Base-by-base conservation (phyloP, 352 stramenopile species). In the Phytophthora syringae region DNA sequence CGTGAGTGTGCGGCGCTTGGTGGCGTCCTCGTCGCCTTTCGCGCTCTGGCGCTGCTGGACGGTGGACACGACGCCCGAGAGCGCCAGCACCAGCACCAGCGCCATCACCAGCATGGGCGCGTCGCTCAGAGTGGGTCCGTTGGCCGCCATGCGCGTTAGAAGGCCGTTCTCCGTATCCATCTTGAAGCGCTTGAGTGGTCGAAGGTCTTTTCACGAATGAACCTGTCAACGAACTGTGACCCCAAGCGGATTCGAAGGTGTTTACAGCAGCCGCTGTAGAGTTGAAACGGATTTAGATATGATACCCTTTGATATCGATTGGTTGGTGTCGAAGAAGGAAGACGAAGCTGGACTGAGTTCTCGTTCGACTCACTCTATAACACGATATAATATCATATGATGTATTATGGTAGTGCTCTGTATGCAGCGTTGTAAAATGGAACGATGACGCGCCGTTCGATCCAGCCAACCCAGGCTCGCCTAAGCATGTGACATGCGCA, bases 81-180 rank as follows among this genome's bases (percentile, higher is more conserved):
- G 64, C 56, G 52, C 52, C 45, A 86, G 53, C 49, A 83, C 64
- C 47, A 80, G 52, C 52, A 67, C 60, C 43, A 73, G 52, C 5
- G 71, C 72, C 56, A 75, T 61, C 40, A 77, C 22, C 36, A 77
- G 51, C 60, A 73, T 51, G 7, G 61, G 68, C 20, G 55, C 56
- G 47, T 75, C 71, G 37, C 48, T 52, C 27, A 70, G 34, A 0
- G 56, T 59, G 2, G 67, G 71, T 1, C 70, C 70, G 39, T 57
- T 75, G 36, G 45, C 44, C 30, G 56, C 63, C 18, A 75, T 45
- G 16, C 70, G 66, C 34, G 66, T 70, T n/a, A 78, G 24, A 0
- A 74, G 39, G 15, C 60, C 69, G 48, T 71, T 66, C 53, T 69
- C 60, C 36, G 52, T 30, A 42, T 65, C 54, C 71, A 76, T 76